Evolutionary conservation across 352 stramenopile species (phyloP).

Genomic region (Globisporangium takayamanum): DNA sequence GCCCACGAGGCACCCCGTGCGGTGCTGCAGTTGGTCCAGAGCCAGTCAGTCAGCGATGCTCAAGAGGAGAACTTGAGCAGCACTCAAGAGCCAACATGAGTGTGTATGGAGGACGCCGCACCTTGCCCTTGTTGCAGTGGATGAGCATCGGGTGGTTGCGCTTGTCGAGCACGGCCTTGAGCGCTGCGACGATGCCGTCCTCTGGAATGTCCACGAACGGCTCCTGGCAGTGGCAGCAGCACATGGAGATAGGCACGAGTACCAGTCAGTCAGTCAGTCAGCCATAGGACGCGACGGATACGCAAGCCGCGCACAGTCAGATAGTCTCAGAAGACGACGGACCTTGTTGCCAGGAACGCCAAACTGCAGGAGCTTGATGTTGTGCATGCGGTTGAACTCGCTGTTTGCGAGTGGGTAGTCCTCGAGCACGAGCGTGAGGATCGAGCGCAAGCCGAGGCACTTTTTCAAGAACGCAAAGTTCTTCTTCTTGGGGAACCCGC

Average conservation of each 20-base stretch:
- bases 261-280: too few relatives aligned
- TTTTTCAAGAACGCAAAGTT: constrained; percentile 84
- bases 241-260: neutral
- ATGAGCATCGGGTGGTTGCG: constrained; percentile 86
- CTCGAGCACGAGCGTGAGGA: constrained; percentile 82
- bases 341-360: constrained; percentile 84
- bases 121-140: constrained; percentile 86
- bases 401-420: constrained; percentile 81
- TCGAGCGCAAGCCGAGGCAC: constrained; percentile 67
- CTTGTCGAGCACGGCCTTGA: constrained; percentile 75
- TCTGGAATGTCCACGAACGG: constrained; percentile 85
- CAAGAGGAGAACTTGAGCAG: neutral
- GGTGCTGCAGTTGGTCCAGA: constrained; percentile 33
- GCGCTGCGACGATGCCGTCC: constrained; percentile 62
- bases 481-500: constrained; percentile 86
- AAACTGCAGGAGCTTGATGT: constrained; percentile 78
- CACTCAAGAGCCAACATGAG: neutral
- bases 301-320: neutral
- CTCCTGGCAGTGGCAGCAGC: constrained; percentile 27
- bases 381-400: constrained; percentile 76
- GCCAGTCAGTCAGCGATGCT: neutral
- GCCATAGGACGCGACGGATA: too few relatives aligned
- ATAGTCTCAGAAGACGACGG: neutral
- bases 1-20: constrained; percentile 72
- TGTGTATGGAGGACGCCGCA: constrained; percentile 7